phyloP scores from a whole-genome alignment of 257 asterid genomes.

The Henckelia pumila region DNA sequence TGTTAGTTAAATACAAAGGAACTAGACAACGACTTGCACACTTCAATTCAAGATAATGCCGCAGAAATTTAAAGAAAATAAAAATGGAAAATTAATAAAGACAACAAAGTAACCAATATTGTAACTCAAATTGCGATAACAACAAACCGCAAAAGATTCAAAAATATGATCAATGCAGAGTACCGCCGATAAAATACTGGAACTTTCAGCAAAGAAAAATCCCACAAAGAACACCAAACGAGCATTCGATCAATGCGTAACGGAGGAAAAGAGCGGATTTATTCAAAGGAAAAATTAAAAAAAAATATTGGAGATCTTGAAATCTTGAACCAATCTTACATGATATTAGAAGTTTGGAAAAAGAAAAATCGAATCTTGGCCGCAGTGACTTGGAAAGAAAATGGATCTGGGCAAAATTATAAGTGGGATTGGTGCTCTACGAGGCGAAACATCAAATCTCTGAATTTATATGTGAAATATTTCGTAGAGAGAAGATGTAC shows the following conservation, averaged over 20 bases:
- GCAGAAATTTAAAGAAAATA: slow-evolving; percentile 4
- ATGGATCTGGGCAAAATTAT: slow-evolving; percentile 24
- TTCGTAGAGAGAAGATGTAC: slow-evolving; percentile 21
- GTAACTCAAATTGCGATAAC: slow-evolving; percentile 25
- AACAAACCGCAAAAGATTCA: slow-evolving; percentile 14
- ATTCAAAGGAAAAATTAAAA: not conserved
- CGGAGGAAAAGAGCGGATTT: not conserved
- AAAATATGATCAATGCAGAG: slow-evolving; percentile 25
- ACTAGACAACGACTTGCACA: not conserved
- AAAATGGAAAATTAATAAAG: slow-evolving; percentile 11
- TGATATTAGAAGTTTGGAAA: slow-evolving; percentile 13
- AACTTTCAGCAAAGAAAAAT: not conserved
- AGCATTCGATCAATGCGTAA: not conserved
- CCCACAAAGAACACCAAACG: not conserved
- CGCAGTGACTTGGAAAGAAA: slow-evolving; percentile 14
- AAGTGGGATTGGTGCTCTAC: slow-evolving; percentile 15
- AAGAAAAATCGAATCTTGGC: not conserved
- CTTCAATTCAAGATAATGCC: slow-evolving; percentile 14
- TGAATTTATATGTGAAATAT: slow-evolving; percentile 1
- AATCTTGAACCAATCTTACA: slow-evolving; percentile 8
- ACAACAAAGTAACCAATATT: slow-evolving; percentile 25
- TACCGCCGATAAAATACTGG: slow-evolving; percentile 9
- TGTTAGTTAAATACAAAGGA: not conserved
- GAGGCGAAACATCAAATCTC: not conserved
- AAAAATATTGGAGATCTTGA: slow-evolving; percentile 15